Evolutionary conservation across 2,329 filamentous ascomycete genomes (phyloP).

Genomic region (Tolypocladium inflatum): DNA sequence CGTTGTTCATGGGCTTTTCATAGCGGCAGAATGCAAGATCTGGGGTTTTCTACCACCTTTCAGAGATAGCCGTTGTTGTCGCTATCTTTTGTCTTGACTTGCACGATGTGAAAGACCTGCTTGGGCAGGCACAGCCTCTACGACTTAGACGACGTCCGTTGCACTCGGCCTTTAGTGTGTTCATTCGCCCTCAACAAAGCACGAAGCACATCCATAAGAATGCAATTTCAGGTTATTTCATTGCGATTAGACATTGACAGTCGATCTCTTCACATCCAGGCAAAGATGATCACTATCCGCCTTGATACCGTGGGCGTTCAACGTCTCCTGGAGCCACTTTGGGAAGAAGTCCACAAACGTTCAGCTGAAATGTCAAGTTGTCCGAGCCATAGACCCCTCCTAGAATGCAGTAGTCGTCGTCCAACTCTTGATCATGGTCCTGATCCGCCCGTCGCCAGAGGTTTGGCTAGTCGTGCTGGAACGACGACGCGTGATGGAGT

Average conservation of each 20-base stretch:
- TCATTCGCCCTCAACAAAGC: no score
- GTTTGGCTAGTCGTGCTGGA: not conserved
- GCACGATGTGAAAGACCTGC: no score
- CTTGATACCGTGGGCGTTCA: not conserved
- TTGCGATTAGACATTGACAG: not conserved
- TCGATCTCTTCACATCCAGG: not conserved
- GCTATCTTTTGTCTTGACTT: no score
- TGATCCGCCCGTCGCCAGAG: not conserved
- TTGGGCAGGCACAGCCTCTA: no score
- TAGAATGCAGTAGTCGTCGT: not conserved
- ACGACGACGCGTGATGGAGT: not conserved
- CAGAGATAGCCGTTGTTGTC: no score
- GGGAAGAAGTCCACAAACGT: not conserved
- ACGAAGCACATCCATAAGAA: not conserved
- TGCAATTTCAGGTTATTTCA: not conserved
- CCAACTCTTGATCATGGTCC: not conserved
- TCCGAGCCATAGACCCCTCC: not conserved
- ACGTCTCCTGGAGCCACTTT: not conserved
- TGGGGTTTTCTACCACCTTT: no score
- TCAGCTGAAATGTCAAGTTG: not conserved
- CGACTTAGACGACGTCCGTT: no score
- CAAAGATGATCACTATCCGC: not conserved
- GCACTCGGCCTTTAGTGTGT: no score
- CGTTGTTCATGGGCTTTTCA: no score
- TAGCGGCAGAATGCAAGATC: no score